Base-by-base conservation (phyloP, 2,329 filamentous ascomycete genomes). In the Phoma sp. region DNA sequence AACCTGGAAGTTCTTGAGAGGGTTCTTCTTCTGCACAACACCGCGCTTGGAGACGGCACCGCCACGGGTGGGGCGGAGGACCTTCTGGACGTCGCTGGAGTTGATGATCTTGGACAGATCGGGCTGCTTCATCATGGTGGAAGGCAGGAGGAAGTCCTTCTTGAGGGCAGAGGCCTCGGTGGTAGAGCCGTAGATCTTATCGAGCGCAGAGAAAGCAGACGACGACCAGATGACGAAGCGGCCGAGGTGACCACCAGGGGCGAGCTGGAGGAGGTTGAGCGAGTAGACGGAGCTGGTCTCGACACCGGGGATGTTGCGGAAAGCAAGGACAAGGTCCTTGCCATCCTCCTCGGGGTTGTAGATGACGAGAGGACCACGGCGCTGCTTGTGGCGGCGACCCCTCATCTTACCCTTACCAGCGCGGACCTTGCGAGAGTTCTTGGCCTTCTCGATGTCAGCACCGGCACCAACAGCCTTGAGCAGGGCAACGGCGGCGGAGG, bases 191-290 rank as follows among this genome's bases (percentile, higher is more conserved):
- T 99, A 99, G 85, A 99, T 89, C 81, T 88, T 88, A 83, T 99
- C 94, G 65, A 99, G 91, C 67, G 94, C 91, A 82, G 92, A 88
- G 86, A 99, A 98, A 66, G 95, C 95, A 67, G 91, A 86, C 49
- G 96, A 99, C 74, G 95, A 95, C 95, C 95, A 99, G 87, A 99
- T 86, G 81, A 99, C 87, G 88, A 99, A 99, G 77, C 95, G 95
- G 74, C 95, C 95, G 73, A 99, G 91, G 84, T 99, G 95, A 76
- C 95, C 96, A 86, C 95, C 95, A 71, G 95, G 95, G 69, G 95
- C 95, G 78, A 99, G 92, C 87, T 99, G 95, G 80, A 99, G 92
- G 76, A 98, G 93, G 88, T 98, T 97, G 76, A 99, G 88, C 67
- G 92, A 84, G 83, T 89, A 93, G 81, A 97, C 93, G 71, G 93